Evolutionary conservation across 2,329 filamentous ascomycete genomes (phyloP).

Genomic region (Ophiostoma sp.): DNA sequence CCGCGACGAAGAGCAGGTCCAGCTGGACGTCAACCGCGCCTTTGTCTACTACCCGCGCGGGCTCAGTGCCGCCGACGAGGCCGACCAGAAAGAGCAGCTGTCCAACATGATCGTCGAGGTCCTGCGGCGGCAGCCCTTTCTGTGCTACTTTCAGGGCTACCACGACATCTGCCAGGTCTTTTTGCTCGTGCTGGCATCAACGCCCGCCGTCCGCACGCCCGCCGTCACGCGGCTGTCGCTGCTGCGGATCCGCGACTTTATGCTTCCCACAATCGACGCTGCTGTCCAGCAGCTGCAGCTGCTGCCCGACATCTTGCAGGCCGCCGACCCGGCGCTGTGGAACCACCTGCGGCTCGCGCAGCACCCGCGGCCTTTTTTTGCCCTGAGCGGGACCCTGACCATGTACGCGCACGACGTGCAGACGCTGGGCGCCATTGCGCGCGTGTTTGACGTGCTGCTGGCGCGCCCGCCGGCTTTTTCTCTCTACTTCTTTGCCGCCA

Average conservation of each 20-base stretch:
- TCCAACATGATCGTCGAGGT: conserved; percentile 75
- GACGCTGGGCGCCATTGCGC: conserved; percentile 78
- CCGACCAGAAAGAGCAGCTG: conserved; percentile 67
- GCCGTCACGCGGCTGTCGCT: conserved; percentile 77
- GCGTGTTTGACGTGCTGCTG: conserved; percentile 87
- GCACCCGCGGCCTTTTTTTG: conserved; percentile 66
- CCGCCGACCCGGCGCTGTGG: conserved; percentile 66
- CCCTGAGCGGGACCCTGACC: conserved; percentile 85
- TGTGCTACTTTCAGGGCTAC: conserved; percentile 97
- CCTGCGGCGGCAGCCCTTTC: conserved; percentile 71
- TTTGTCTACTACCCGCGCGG: conserved; percentile 91
- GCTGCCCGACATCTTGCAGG: conserved; percentile 72
- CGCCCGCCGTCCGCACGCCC: conserved; percentile 46
- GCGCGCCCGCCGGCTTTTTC: conserved; percentile 82
- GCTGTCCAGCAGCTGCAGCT: conserved; percentile 81
- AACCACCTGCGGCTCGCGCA: conserved; percentile 70
- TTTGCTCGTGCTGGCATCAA: conserved; percentile 70
- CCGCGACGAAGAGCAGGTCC: conserved; percentile 82
- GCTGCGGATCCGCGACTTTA: conserved; percentile 91
- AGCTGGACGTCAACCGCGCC: conserved; percentile 88
- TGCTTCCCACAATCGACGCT: conserved; percentile 81
- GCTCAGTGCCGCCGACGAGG: conserved; percentile 63
- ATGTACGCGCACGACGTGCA: conserved; percentile 96
- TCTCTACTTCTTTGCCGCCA: conserved; percentile 87
- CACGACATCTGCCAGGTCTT: conserved; percentile 98